Conservation (phyloP, 495 filamentous ascomycete species). For the Neurospora sp. region DNA sequence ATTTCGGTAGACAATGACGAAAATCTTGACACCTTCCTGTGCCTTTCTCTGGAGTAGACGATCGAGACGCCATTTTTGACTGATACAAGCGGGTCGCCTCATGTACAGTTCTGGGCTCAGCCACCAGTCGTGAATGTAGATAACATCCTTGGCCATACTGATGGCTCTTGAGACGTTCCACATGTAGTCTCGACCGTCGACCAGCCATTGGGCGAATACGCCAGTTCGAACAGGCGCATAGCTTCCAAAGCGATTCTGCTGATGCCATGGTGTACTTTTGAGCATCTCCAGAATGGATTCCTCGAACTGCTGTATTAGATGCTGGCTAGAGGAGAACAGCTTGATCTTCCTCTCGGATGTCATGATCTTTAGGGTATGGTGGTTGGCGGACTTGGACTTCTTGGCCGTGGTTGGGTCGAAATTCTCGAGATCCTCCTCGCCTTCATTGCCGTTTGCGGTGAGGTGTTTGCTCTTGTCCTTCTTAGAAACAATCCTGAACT, state of each 20-base stretch:
- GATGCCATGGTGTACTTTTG: slow-evolving; percentile 66
- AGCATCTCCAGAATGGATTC: slow-evolving; percentile 84
- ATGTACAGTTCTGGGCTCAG: slow-evolving; percentile 94
- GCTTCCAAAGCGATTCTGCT: slow-evolving; percentile 77
- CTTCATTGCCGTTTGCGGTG: slow-evolving; percentile 45
- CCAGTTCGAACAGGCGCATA: slow-evolving; percentile 83
- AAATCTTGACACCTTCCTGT: slow-evolving; percentile 91
- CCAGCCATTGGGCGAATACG: slow-evolving; percentile 92
- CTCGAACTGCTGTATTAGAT: slow-evolving; percentile 83
- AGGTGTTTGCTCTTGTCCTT: slow-evolving; percentile 58
- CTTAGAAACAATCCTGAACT: slow-evolving; percentile 69
- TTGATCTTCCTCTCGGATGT: slow-evolving; percentile 87
- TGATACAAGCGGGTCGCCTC: slow-evolving; percentile 88
- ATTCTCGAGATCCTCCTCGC: slow-evolving; percentile 23
- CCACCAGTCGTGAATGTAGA: slow-evolving; percentile 99
- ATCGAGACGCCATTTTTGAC: slow-evolving; percentile 97
- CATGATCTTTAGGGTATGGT: slow-evolving; percentile 72
- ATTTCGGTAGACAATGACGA: slow-evolving; percentile 97
- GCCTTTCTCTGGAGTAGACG: slow-evolving; percentile 91
- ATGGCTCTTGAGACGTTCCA: slow-evolving; percentile 97
- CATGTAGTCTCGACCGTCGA: slow-evolving; percentile 97
- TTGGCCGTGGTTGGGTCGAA: slow-evolving; percentile 24
- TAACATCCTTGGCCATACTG: slow-evolving; percentile 94
- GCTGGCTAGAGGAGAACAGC: slow-evolving; percentile 84
- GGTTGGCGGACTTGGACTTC: slow-evolving; percentile 45